A percentile compares a stretch with the other conserved stretches of the same genome.
phyloP scores from a whole-genome alignment of 2,329 filamentous ascomycete species.

The Penicillium sp. region DNA sequence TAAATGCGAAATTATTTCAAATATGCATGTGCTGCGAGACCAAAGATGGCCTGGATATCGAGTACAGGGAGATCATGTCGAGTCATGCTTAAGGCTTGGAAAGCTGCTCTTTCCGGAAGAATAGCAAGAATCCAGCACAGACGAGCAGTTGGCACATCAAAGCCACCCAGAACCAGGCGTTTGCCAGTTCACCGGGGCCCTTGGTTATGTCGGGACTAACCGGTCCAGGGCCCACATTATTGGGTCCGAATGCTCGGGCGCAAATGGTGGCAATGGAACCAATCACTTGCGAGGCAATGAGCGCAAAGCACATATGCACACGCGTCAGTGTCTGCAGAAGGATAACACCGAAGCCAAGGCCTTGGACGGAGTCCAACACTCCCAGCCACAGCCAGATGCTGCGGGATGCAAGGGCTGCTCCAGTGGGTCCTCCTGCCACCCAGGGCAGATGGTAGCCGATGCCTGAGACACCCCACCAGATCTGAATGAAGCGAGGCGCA shows the following conservation, averaged over 20 bases:
- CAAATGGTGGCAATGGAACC: conserved; percentile 60
- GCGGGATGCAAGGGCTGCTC: conserved; percentile 54
- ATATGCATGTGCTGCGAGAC: background rate
- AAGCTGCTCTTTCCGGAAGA: conserved; percentile 46
- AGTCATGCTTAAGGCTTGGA: conserved; percentile 36
- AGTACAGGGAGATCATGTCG: background rate
- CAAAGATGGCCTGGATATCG: background rate
- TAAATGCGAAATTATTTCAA: background rate
- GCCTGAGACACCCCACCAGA: conserved; percentile 60
- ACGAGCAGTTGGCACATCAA: conserved; percentile 56
- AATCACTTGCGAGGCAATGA: conserved; percentile 58
- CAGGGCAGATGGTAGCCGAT: conserved; percentile 61
- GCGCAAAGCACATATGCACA: conserved; percentile 59
- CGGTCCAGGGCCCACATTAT: conserved; percentile 56
- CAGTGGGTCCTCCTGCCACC: conserved; percentile 49
- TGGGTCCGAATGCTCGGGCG: conserved; percentile 57
- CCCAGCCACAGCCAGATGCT: conserved; percentile 64
- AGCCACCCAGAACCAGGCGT: conserved; percentile 59
- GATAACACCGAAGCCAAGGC: conserved; percentile 64
- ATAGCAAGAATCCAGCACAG: conserved; percentile 43
- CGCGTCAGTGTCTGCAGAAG: conserved; percentile 61
- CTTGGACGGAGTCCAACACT: conserved; percentile 60
- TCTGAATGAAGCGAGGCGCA: conserved; percentile 63
- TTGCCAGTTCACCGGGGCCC: conserved; percentile 43
- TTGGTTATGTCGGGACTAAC: conserved; percentile 59